phyloP scores from a whole-genome alignment of 1,284 basidiomycete species.

The Fomitiporia mediterranea region DNA sequence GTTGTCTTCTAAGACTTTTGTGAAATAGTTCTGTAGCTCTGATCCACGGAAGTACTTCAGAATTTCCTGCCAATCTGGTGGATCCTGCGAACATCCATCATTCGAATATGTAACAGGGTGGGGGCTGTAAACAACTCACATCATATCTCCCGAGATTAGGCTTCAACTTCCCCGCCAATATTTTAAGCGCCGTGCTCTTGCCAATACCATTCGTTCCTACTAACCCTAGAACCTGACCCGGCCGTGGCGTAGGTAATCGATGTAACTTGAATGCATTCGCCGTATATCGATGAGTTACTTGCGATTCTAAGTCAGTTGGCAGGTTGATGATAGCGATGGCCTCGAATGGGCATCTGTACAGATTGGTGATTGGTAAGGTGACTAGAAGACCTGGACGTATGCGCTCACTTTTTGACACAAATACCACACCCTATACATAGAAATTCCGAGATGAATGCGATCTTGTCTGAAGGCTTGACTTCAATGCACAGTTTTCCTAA shows the following conservation, averaged over 20 bases:
- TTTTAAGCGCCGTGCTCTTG: slow-evolving; percentile 94
- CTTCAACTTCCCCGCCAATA: slow-evolving; percentile 92
- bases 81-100: slow-evolving; percentile 51
- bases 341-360: slow-evolving; percentile 89
- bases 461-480: slow-evolving; percentile 90
- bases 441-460: slow-evolving; percentile 96
- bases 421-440: slow-evolving; percentile 98
- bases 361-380: slow-evolving; percentile 15
- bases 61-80: slow-evolving; percentile 97
- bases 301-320: slow-evolving; percentile 89
- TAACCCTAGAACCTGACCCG: slow-evolving; percentile 92
- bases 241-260: slow-evolving; percentile 90
- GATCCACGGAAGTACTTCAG: slow-evolving; percentile 96
- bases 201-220: slow-evolving; percentile 99
- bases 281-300: slow-evolving; percentile 95
- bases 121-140: slow-evolving; percentile 41
- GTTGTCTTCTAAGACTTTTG: slow-evolving; percentile 97
- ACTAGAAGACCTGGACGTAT: background rate
- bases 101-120: slow-evolving; percentile 2
- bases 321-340: slow-evolving; percentile 97
- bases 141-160: slow-evolving; percentile 90
- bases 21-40: slow-evolving; percentile 97
- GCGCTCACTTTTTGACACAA: slow-evolving; percentile 90
- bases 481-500: slow-evolving; percentile 97
- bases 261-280: slow-evolving; percentile 98